Conservation (phyloP, 306 rosid species). For the Glycine tomentella region DNA sequence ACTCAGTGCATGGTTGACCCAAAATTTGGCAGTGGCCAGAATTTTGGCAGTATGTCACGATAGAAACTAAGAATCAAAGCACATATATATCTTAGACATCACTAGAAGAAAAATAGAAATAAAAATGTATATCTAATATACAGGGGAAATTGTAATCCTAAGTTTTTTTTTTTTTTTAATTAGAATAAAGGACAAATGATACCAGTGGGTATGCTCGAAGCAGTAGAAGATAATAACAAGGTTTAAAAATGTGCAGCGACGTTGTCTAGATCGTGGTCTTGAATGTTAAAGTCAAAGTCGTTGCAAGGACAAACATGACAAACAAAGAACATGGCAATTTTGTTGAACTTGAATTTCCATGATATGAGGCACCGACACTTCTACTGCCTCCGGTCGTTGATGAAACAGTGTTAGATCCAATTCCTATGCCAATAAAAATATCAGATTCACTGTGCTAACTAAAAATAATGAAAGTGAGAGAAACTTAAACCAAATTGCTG, state of each 20-base stretch:
- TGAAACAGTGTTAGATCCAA: conserved; percentile 42
- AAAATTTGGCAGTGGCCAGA: neutral
- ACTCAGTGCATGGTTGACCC: neutral
- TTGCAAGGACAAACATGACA: conserved; percentile 41
- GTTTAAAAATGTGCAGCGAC: conserved; percentile 1
- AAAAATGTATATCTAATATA: neutral
- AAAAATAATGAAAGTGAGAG: neutral
- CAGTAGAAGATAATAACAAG: conserved; percentile 25
- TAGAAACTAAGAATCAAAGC: neutral
- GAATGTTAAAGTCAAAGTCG: conserved; percentile 40
- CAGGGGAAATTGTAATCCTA: neutral
- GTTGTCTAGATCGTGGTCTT: conserved; percentile 14
- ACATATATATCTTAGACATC: neutral
- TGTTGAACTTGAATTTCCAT: conserved; percentile 47
- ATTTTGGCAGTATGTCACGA: neutral
- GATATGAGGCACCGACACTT: conserved; percentile 40
- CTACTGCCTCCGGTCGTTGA: conserved; percentile 41
- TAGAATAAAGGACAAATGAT: neutral
- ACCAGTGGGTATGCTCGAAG: neutral
- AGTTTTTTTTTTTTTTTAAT: neutral
- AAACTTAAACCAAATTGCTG: neutral
- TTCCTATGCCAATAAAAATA: conserved; percentile 37
- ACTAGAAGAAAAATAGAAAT: neutral
- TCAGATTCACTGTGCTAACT: neutral
- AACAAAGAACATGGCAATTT: conserved; percentile 47